A percentile compares a stretch with the other conserved stretches of the same genome.
phyloP scores from a whole-genome alignment of 1,284 basidiomycete species.

The Pyrrhoderma lamaoense region DNA sequence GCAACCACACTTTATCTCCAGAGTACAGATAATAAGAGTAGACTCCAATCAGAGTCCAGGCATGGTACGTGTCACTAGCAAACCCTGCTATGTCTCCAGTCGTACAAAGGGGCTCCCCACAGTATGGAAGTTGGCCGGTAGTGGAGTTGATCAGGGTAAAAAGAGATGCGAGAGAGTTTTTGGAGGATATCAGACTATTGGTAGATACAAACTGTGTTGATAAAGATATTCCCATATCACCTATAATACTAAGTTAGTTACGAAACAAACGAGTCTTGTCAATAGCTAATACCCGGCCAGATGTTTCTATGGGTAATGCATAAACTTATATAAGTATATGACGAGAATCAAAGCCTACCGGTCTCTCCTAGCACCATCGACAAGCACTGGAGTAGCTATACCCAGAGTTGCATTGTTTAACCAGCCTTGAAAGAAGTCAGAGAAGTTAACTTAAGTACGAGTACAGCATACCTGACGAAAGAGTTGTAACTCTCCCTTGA shows the following conservation, averaged over 20 bases:
- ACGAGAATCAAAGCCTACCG: constrained; percentile 28
- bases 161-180: constrained; percentile 51
- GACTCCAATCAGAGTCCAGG: constrained; percentile 40
- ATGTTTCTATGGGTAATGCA: constrained; percentile 33
- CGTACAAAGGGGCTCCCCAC: constrained; percentile 51
- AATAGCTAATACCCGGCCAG: constrained; percentile 39
- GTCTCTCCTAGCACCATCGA: constrained; percentile 56
- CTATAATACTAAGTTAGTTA: constrained; percentile 26
- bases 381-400: constrained; percentile 51
- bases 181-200: constrained; percentile 46
- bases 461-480: constrained; percentile 25
- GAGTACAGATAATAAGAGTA: constrained; percentile 41
- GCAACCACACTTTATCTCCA: constrained; percentile 38
- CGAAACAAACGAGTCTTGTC: too few relatives aligned
- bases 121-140: constrained; percentile 49
- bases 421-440: constrained; percentile 35
- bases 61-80: constrained; percentile 38
- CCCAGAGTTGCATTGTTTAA: constrained; percentile 49
- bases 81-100: constrained; percentile 24
- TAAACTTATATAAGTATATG: background rate
- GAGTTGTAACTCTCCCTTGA: constrained; percentile 33
- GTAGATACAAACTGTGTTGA: constrained; percentile 55
- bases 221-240: constrained; percentile 58
- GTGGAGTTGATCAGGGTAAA: constrained; percentile 42
- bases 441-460: constrained; percentile 15